These are phyloP conservation scores for Epipyxis sp. DNA, from an alignment of 108 stramenopile species.

Conservation along the genomic window DNA sequence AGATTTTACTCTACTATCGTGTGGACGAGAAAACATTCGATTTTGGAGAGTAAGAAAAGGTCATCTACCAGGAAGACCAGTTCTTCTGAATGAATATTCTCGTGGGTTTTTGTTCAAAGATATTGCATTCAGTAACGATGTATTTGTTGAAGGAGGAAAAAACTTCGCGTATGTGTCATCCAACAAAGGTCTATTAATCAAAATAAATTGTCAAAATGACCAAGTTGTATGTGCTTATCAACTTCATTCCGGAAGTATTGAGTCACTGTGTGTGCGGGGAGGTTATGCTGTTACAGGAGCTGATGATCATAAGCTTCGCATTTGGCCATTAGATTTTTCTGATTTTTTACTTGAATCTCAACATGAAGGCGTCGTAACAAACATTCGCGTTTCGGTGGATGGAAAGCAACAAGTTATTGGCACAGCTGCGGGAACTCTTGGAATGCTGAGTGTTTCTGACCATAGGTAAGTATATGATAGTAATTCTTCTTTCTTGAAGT, in stretches of 20 bases:
- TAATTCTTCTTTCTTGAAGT: neutral
- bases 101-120: conserved; percentile 54
- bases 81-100: conserved; percentile 55
- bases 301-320: conserved; percentile 51
- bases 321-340: conserved; percentile 65
- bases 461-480: conserved; percentile 17
- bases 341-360: conserved; percentile 60
- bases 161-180: conserved; percentile 4
- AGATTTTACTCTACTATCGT: conserved; percentile 47
- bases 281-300: conserved; percentile 56
- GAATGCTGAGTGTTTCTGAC: neutral
- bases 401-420: conserved; percentile 35
- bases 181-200: conserved; percentile 48
- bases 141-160: conserved; percentile 28
- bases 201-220: conserved; percentile 50
- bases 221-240: conserved; percentile 55
- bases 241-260: conserved; percentile 57
- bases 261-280: conserved; percentile 42
- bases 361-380: conserved; percentile 39
- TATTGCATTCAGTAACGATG: conserved; percentile 53
- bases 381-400: conserved; percentile 5
- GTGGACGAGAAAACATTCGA: conserved; percentile 65
- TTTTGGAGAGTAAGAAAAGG: conserved; percentile 57
- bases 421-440: conserved; percentile 32
- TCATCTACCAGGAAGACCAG: conserved; percentile 61